A percentile compares a stretch with the other conserved stretches of the same genome.
phyloP scores from a whole-genome alignment of 2,329 filamentous ascomycete genomes.

The Capronia americana region DNA sequence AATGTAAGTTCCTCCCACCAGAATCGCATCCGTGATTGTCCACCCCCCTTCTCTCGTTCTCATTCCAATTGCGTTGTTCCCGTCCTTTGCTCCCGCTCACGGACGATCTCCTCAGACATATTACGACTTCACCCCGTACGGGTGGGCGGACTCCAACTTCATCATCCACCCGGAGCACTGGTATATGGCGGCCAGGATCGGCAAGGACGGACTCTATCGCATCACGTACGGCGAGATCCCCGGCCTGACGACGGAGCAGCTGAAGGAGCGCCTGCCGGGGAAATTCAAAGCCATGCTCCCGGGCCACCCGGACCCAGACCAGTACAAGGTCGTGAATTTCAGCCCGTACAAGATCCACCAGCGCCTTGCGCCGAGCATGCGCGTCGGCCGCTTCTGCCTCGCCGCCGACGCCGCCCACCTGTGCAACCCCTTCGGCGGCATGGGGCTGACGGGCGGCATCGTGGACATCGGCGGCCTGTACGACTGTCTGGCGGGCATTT shows the following conservation, averaged over 20 bases:
- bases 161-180: constrained; percentile 68
- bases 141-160: constrained; percentile 51
- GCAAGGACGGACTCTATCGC: constrained; percentile 66
- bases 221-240: constrained; percentile 68
- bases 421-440: constrained; percentile 58
- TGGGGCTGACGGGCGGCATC: constrained; percentile 69
- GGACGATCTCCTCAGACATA: constrained; percentile 56
- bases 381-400: constrained; percentile 63
- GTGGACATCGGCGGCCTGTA: constrained; percentile 68
- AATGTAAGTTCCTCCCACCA: constrained; percentile 29
- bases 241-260: constrained; percentile 60
- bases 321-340: constrained; percentile 64
- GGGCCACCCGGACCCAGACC: constrained; percentile 62
- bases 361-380: constrained; percentile 63
- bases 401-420: constrained; percentile 67
- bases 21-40: neutral
- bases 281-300: constrained; percentile 66
- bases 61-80: neutral
- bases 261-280: constrained; percentile 59
- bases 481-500: constrained; percentile 61
- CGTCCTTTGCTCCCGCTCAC: neutral
- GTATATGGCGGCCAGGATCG: constrained; percentile 68
- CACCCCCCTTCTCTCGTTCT: neutral
- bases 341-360: constrained; percentile 69
- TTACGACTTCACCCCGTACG: constrained; percentile 63